phyloP scores from a whole-genome alignment of 306 rosid genomes.

The Quercus cerris region DNA sequence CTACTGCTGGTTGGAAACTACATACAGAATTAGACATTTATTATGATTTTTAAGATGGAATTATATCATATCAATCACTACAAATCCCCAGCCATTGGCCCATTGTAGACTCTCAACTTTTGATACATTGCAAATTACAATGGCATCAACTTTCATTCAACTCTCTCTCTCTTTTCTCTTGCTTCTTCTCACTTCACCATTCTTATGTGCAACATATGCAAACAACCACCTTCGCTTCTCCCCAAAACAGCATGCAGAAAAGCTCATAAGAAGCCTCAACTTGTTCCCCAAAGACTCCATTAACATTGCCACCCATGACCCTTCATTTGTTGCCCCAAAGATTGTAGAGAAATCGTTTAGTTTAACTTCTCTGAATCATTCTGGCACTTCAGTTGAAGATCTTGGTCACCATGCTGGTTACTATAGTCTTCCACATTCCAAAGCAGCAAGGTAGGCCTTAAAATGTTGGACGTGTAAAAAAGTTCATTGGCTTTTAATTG shows the following conservation, averaged over 20 bases:
- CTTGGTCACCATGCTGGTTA: conserved; percentile 94
- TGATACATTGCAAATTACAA: conserved; percentile 18
- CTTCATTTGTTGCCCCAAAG: conserved; percentile 26
- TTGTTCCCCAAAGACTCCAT: conserved; percentile 67
- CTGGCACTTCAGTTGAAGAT: conserved; percentile 56
- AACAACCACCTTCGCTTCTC: conserved; percentile 9
- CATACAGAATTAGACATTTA: conserved; percentile 2
- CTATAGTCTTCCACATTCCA: conserved; percentile 66
- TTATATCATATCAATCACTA: conserved; percentile 22
- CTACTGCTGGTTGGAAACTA: too few species aligned
- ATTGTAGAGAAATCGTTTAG: conserved; percentile 60
- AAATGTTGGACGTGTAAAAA: not conserved
- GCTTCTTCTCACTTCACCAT: conserved; percentile 29
- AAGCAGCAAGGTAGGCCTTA: conserved; percentile 69
- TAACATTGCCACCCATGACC: conserved; percentile 33
- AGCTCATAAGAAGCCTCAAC: conserved; percentile 61
- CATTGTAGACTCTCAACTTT: conserved; percentile 3
- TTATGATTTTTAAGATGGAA: not conserved
- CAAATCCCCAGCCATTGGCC: conserved; percentile 31
- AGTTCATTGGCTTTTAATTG: too few species aligned
- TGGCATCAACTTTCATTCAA: conserved; percentile 40
- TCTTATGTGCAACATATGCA: conserved; percentile 31
- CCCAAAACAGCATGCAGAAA: conserved; percentile 51
- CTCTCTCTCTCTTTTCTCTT: conserved; percentile 25
- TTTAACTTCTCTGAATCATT: conserved; percentile 43